These are phyloP conservation scores for Psilocybe azurescens DNA, from an alignment of 768 basidiomycete species.

Conservation along the genomic window DNA sequence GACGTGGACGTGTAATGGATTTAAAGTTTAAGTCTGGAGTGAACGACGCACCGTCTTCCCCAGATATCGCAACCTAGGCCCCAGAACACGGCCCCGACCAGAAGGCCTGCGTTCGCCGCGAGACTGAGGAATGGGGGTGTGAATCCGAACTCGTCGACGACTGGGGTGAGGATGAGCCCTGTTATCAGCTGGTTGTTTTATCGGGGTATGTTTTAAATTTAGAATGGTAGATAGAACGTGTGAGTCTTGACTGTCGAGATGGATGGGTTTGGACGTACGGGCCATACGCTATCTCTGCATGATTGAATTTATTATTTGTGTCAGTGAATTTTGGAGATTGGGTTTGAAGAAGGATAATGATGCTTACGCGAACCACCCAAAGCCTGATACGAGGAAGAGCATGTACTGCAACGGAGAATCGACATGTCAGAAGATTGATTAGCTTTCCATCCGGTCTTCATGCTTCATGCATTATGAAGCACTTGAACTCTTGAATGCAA, in stretches of 20 bases:
- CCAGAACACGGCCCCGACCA: conserved; percentile 73
- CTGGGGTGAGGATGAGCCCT: conserved; percentile 65
- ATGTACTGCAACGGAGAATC: conserved; percentile 46
- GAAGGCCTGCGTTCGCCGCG: conserved; percentile 68
- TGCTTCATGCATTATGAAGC: no score
- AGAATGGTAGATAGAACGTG: not conserved
- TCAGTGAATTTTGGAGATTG: not conserved
- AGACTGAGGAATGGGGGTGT: conserved; percentile 66
- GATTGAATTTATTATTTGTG: not conserved
- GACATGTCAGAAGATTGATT: not conserved
- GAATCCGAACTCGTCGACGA: conserved; percentile 67
- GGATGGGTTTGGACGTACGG: conserved; percentile 40
- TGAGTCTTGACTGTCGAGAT: not conserved
- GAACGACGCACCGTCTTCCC: conserved; percentile 56
- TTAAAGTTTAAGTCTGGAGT: not conserved
- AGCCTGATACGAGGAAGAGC: conserved; percentile 70
- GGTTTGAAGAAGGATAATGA: no score
- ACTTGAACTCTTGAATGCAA: not conserved
- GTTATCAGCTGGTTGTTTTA: conserved; percentile 53
- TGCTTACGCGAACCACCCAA: conserved; percentile 78
- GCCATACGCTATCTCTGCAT: conserved; percentile 73
- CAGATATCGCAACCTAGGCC: conserved; percentile 71
- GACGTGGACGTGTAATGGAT: no score
- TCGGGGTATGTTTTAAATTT: not conserved
- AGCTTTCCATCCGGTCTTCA: not conserved